phyloP scores from a whole-genome alignment of 768 basidiomycete species.

The Tricholoma saponaceum region DNA sequence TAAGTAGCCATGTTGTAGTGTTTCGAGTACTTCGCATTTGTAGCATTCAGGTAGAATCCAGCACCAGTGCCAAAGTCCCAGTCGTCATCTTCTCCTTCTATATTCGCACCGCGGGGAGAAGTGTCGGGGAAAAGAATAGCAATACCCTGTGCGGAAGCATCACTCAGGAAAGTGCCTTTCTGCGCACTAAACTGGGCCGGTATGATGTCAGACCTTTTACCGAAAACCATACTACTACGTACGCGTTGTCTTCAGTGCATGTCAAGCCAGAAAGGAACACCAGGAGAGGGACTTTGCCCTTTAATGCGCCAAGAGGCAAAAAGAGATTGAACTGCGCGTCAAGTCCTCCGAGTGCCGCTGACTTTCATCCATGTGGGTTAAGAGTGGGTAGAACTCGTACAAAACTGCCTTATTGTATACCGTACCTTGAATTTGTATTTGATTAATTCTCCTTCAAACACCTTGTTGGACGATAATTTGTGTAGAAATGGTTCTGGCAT shows the following conservation, averaged over 20 bases:
- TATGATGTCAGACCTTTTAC: not conserved
- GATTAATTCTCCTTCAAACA: conserved; percentile 73
- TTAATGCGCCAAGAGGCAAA: conserved; percentile 54
- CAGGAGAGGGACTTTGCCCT: conserved; percentile 57
- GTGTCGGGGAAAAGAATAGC: conserved; percentile 96
- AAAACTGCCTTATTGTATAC: not conserved
- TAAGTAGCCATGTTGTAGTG: conserved; percentile 90
- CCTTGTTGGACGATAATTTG: conserved; percentile 71
- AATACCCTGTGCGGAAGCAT: conserved; percentile 80
- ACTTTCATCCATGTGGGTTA: conserved; percentile 36
- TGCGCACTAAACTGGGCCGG: conserved; percentile 54
- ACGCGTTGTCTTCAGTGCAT: conserved; percentile 95
- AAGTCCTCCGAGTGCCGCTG: conserved; percentile 63
- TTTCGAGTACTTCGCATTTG: conserved; percentile 62
- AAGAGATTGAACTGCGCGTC: conserved; percentile 86
- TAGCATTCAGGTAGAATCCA: conserved; percentile 95
- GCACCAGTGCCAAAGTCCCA: conserved; percentile 97
- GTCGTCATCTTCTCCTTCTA: conserved; percentile 73
- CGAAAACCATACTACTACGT: conserved; percentile 13
- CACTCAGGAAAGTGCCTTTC: conserved; percentile 89
- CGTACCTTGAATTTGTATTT: conserved; percentile 84
- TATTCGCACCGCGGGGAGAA: conserved; percentile 86
- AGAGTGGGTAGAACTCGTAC: not conserved
- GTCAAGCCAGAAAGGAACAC: conserved; percentile 87
- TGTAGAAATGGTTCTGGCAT: conserved; percentile 36